Evolutionary conservation across 805 yeast species (phyloP), one percentile per base, ranked within the genome.

Genomic region (Lipomyces yamadae): DNA sequence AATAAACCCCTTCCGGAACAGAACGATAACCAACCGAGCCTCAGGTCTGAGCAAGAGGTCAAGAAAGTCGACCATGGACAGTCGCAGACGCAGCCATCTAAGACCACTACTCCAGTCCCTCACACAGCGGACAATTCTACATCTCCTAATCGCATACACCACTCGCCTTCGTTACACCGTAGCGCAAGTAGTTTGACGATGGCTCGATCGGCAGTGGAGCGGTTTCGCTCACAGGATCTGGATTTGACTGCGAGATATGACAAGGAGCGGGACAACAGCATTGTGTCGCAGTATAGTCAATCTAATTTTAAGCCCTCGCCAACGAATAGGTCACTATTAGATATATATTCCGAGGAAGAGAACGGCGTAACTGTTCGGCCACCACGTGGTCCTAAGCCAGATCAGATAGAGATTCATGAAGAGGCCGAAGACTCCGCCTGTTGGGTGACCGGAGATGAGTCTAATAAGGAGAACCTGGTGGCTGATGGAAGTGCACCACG

Each of bases 221-320:
- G 66, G 30, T 58, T 63, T 32, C 57, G 63, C 13, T 56, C 62
- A 15, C 58, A 37, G 15, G 66, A 63, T 33, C 42, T 62, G 29
- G 65, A 62, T 35, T 37, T 57, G 35, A 50, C 53, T 3, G 65
- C 65, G 32, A 58, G 56, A 13, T 59, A 56, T 57, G 61, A 62
- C 18, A 58, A 57, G 34, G 65, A 37, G 33, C 42, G 64, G 35
- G 15, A 52, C 35, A 57, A 57, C 56, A 50, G 54, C 52, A 60
- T 58, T 29, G 61, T 64, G 32, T 64, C 67, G 8, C 60, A 60
- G 56, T 64, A 64, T 50, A 50, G 55, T 34, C 61, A 64, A 50
- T 64, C 67, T 8, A 42, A 37, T n/a, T 64, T 64, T 33, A 64
- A 64, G 55, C 64, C 67, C 18, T 56, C 64, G 11, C 62, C 58